Percentiles rank a stretch among this genome's conserved stretches.
Conservation (phyloP, 75 land plant species). For the Chamaecyparis obtusa region DNA sequence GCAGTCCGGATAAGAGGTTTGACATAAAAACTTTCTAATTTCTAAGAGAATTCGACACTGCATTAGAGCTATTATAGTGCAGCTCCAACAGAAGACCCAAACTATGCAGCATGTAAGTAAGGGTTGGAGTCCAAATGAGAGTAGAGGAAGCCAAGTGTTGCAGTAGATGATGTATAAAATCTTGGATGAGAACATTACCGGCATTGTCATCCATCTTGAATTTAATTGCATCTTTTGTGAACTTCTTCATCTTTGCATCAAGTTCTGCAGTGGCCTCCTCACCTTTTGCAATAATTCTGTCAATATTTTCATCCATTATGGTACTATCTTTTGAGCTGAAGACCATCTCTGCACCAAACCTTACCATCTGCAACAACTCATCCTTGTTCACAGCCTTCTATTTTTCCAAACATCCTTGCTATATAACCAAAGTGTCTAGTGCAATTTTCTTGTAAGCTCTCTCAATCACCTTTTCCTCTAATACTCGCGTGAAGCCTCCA, state of each 20-base stretch:
- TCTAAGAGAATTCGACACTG: constrained; percentile 31
- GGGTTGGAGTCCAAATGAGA: constrained; percentile 54
- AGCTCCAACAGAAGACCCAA: constrained; percentile 70
- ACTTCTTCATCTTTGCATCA: constrained; percentile 99
- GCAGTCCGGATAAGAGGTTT: constrained; percentile 62
- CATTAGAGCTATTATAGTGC: constrained; percentile 21
- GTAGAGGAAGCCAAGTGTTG: constrained; percentile 30
- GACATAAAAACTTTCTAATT: constrained; percentile 41
- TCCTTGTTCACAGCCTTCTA: constrained; percentile 98
- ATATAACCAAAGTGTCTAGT: constrained; percentile 96
- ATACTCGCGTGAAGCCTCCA: no score
- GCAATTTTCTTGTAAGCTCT: constrained; percentile 99
- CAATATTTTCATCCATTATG: constrained; percentile 98
- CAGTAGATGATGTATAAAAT: constrained; percentile 51
- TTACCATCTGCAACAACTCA: constrained; percentile 97
- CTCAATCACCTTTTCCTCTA: constrained; percentile 98
- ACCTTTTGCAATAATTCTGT: constrained; percentile 97
- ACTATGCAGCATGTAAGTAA: constrained; percentile 72
- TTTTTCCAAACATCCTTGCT: constrained; percentile 96
- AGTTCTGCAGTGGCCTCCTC: constrained; percentile 97
- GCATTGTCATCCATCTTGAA: constrained; percentile 69
- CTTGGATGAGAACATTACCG: constrained; percentile 24
- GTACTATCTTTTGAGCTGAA: constrained; percentile 98
- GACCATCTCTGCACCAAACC: constrained; percentile 99
- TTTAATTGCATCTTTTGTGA: constrained; percentile 98